Base-by-base conservation (phyloP, 225 moss, liverwort and hornwort genomes). In the Polytrichum commune region DNA sequence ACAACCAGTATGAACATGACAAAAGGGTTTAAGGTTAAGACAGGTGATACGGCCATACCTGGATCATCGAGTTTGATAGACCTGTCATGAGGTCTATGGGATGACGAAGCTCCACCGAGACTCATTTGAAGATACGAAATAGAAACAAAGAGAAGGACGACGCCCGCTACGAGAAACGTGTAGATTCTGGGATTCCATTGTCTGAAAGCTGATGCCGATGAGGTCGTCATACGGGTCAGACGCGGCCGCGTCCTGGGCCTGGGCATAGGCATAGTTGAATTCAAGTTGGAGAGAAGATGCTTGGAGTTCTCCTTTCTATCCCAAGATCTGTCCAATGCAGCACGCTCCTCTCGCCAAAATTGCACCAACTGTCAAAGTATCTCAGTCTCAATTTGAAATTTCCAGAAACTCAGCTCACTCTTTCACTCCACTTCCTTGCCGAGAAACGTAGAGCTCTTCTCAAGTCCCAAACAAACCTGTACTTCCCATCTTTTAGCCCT, bases 91-190 rank as follows among this genome's bases (percentile, higher is more conserved):
- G 68, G 62, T 64, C 8, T 7, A 28, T 35, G 67, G 73, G 13
- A 32, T 8, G 46, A 46, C 13, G 69, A 74, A 64, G 54, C 62
- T 70, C 71, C 62, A 58, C 55, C 60, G 16, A 74, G 66, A 22
- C 30, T 72, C 19, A 84, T 26, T 76, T 86, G 85, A 55, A 92
- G 62, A 18, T 87, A 57, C 68, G 73, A 64, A 63, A 96, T 30
- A 25, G 87, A 89, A 60, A 75, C 77, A 55, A 93, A 30, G n/a
- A 96, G 76, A 68, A 96, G 68, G 78, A 89, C 55, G 63, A 58
- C 72, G 63, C 84, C 76, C 30, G 78, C 76, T 29, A 89, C 67
- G 7, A 93, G 54, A 73, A 73, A 90, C 61, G 77, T 63, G 69
- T 76, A 84, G 55, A 86, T 61, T 73, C 68, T 80, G 71, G 69